A percentile compares a stretch with the other conserved stretches of the same genome.
These are phyloP conservation scores for Coprinopsis sp. DNA, from an alignment of 768 basidiomycete genomes.

Conservation along the genomic window DNA sequence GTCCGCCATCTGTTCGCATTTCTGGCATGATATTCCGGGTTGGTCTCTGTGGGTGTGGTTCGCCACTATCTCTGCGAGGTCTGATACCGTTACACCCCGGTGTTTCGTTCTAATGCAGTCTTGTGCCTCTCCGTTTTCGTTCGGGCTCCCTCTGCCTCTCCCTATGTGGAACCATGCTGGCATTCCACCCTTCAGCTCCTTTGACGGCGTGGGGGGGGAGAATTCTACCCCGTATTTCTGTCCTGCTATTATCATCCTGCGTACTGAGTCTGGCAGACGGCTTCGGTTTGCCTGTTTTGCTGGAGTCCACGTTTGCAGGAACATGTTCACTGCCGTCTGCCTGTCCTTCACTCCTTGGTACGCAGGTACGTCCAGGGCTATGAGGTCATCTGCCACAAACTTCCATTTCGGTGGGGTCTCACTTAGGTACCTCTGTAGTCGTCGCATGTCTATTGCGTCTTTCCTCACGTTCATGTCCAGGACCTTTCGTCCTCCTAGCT, in stretches of 20 bases:
- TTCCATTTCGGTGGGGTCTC: conserved; percentile 20
- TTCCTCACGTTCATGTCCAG: conserved; percentile 20
- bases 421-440: conserved; percentile 19
- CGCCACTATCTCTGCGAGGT: no score
- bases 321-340: neutral
- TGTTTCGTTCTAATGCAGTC: neutral
- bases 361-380: neutral
- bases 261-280: neutral
- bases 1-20: no score
- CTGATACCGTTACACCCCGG: no score
- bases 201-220: neutral
- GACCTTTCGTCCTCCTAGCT: conserved; percentile 10
- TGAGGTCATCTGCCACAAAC: conserved; percentile 5
- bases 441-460: conserved; percentile 19
- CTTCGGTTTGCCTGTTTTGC: neutral
- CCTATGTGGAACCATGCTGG: neutral
- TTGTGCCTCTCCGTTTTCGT: neutral
- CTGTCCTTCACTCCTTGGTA: neutral
- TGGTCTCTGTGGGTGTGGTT: no score
- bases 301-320: neutral
- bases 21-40: no score
- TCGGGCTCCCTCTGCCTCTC: neutral
- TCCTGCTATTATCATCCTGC: neutral
- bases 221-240: neutral
- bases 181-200: neutral